These are phyloP conservation scores for Camellia oleifera DNA, from an alignment of 179 eudicot species.

Conservation along the genomic window DNA sequence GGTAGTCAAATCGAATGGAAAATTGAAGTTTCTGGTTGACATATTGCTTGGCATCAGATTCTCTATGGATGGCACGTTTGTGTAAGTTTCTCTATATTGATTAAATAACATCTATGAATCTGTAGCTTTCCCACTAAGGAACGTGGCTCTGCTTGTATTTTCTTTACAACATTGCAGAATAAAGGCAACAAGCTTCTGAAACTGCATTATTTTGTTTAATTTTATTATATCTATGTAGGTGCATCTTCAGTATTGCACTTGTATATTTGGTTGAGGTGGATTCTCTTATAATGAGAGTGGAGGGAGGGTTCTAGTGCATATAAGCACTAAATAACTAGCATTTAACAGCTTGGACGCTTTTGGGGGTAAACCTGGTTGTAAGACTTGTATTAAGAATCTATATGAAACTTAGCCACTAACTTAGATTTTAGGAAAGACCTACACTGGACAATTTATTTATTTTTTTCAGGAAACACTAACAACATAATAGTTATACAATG, in stretches of 20 bases:
- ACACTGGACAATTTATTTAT: background rate
- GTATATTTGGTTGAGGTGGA: background rate
- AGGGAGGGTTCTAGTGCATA: too few species aligned
- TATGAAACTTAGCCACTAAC: background rate
- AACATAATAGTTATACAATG: background rate
- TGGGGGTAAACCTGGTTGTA: too few species aligned
- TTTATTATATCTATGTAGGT: background rate
- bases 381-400: too few species aligned
- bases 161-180: background rate
- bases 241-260: background rate
- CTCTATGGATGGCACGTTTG: slow-evolving; percentile 78
- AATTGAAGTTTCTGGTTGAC: slow-evolving; percentile 74
- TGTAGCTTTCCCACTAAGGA: background rate
- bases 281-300: too few species aligned
- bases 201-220: background rate
- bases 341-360: too few species aligned
- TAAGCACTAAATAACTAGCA: too few species aligned
- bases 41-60: slow-evolving; percentile 74
- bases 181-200: background rate
- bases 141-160: background rate
- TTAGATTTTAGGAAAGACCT: background rate
- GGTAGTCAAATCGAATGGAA: slow-evolving; percentile 70
- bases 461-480: too few species aligned
- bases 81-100: slow-evolving; percentile 39
- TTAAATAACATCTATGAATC: background rate